phyloP scores from a whole-genome alignment of 257 asterid species.

The Nicotiana undulata region DNA sequence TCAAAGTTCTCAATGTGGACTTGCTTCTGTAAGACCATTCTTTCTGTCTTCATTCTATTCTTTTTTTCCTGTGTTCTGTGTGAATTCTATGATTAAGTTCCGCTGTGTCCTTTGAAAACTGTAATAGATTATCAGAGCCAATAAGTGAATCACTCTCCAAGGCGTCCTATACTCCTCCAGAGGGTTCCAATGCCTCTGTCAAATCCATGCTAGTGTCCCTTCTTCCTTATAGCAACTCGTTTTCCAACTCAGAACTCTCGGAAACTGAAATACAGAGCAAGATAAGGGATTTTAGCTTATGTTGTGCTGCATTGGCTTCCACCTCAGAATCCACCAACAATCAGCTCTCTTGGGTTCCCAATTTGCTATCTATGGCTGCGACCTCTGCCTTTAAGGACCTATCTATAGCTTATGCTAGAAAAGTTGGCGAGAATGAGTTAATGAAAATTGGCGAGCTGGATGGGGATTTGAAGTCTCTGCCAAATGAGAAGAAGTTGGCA shows the following conservation, averaged over 20 bases:
- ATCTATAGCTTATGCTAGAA: slow-evolving; percentile 29
- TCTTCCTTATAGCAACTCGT: slow-evolving; percentile 16
- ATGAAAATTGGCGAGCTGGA: slow-evolving; percentile 48
- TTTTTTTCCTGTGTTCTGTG: not conserved
- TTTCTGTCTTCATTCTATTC: not conserved
- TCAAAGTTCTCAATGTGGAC: not conserved
- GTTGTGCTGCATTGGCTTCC: slow-evolving; percentile 71
- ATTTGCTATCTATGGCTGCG: slow-evolving; percentile 39
- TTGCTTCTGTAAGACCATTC: not conserved
- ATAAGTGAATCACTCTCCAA: slow-evolving; percentile 29
- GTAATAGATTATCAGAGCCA: slow-evolving; percentile 41
- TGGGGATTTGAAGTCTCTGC: slow-evolving; percentile 37
- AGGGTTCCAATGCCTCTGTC: slow-evolving; percentile 41
- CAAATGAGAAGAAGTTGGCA: slow-evolving; percentile 50
- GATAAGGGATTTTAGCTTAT: slow-evolving; percentile 47
- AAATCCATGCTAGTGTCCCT: slow-evolving; percentile 58
- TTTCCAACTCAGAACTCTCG: slow-evolving; percentile 14
- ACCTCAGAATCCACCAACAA: slow-evolving; percentile 42
- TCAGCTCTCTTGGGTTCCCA: slow-evolving; percentile 70
- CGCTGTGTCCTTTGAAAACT: not conserved
- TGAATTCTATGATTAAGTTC: not conserved
- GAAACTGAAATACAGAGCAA: slow-evolving; percentile 15
- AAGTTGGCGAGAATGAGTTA: slow-evolving; percentile 25
- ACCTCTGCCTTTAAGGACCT: slow-evolving; percentile 42
- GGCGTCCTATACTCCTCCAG: slow-evolving; percentile 58